These are phyloP conservation scores for Astragalus glycyphyllos DNA, from an alignment of 306 rosid species.

Conservation along the genomic window DNA sequence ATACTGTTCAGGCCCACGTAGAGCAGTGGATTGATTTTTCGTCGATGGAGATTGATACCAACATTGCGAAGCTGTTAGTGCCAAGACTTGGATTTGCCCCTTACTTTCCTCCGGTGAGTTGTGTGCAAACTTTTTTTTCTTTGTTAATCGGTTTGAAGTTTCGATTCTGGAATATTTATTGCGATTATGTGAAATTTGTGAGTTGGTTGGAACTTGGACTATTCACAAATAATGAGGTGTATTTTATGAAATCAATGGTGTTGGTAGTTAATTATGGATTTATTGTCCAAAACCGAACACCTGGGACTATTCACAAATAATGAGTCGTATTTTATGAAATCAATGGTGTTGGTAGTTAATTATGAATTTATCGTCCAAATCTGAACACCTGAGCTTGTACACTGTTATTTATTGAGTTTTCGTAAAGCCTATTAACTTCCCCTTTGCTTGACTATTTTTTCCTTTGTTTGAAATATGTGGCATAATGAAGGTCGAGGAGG, in stretches of 20 bases:
- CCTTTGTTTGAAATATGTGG: not conserved
- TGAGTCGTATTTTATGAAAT: not conserved
- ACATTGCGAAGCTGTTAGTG: constrained; percentile 41
- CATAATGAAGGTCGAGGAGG: constrained; percentile 76
- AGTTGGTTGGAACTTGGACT: not conserved
- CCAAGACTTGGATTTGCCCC: constrained; percentile 54
- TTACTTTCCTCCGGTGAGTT: constrained; percentile 70
- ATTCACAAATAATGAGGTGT: not conserved
- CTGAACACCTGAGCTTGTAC: not conserved
- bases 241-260: not conserved
- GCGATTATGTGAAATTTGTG: not conserved
- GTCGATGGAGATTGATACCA: constrained; percentile 67
- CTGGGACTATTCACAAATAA: not conserved
- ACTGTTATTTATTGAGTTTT: not conserved
- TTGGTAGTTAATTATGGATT: no score
- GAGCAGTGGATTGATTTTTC: constrained; percentile 94
- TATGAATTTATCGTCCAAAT: not conserved
- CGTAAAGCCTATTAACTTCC: not conserved
- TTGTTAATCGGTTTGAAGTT: not conserved
- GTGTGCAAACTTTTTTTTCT: not conserved
- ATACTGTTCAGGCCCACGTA: constrained; percentile 64
- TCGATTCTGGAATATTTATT: not conserved
- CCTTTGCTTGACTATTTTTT: not conserved
- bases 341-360: not conserved
- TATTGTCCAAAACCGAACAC: no score